Percentiles rank a stretch among this genome's conserved stretches.
Evolutionary conservation across 2,329 filamentous ascomycete species (phyloP).

Genomic region (Fusarium sp.): DNA sequence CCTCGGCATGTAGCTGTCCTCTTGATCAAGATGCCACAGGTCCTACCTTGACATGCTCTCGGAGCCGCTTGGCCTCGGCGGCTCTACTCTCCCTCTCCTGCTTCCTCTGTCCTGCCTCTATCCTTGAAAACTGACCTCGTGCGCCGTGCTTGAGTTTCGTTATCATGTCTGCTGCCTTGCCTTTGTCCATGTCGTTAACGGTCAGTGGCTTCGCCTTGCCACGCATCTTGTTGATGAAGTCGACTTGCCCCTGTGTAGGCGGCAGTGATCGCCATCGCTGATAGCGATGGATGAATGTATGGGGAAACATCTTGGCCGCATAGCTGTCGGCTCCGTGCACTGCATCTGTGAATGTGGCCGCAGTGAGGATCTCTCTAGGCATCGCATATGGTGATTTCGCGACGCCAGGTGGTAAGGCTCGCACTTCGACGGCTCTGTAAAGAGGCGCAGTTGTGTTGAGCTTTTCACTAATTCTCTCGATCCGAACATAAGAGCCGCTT

Average conservation of each 20-base stretch:
- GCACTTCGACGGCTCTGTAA: slow-evolving; percentile 61
- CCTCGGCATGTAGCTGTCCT: slow-evolving; percentile 10
- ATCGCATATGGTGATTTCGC: slow-evolving; percentile 71
- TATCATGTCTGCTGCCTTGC: slow-evolving; percentile 88
- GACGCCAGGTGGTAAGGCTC: slow-evolving; percentile 56
- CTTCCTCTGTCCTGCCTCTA: slow-evolving; percentile 64
- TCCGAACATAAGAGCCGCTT: slow-evolving; percentile 69
- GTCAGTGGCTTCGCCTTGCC: slow-evolving; percentile 64
- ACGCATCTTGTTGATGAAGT: slow-evolving; percentile 75
- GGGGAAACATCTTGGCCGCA: slow-evolving; percentile 73
- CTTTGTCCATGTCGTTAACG: slow-evolving; percentile 74
- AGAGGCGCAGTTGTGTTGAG: slow-evolving; percentile 40
- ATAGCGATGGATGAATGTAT: slow-evolving; percentile 71
- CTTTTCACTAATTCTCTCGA: slow-evolving; percentile 55
- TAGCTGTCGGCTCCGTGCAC: slow-evolving; percentile 88
- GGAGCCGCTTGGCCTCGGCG: slow-evolving; percentile 54
- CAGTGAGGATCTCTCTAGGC: slow-evolving; percentile 74
- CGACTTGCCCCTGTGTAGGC: slow-evolving; percentile 73
- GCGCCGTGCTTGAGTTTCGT: slow-evolving; percentile 90
- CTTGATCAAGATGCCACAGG: slow-evolving; percentile 51
- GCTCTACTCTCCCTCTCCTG: slow-evolving; percentile 53
- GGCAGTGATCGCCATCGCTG: slow-evolving; percentile 76
- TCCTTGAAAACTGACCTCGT: slow-evolving; percentile 67
- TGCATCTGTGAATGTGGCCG: slow-evolving; percentile 75
- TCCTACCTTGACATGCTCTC: slow-evolving; percentile 67